Base-by-base conservation (phyloP, 176 grass and related monocot species). In the Lolium multiflorum region DNA sequence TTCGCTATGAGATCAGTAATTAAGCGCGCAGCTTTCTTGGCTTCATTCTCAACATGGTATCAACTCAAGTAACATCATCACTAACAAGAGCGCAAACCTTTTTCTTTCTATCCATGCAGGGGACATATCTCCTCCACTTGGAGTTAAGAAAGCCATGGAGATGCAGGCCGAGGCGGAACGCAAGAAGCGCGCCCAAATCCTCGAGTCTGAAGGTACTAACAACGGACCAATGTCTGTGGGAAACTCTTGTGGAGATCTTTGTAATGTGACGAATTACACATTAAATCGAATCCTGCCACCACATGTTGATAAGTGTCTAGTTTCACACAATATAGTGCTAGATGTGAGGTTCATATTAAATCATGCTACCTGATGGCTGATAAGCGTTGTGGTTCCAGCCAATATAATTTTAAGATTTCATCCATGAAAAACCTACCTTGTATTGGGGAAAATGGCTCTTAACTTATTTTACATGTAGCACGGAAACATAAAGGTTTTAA, bases 1-100 rank as follows among this genome's bases (percentile, higher is more conserved):
- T 98, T 58, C 97, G 97, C 56, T 98, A 98, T 88, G 97, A 98
- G 81, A 98, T 96, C 83, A 85, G 94, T 98, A n/a, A n/a, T n/a
- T n/a, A 94, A 89, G 93, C 41, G 7, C 41, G 7, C 26, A 51
- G 4, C 0, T 43, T 41, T 41, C 41, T 43, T 43, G 41, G 41
- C 15, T 68, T 39, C 31, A 15, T 35, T 67, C 15, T 18, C 14
- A 2, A 25, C 60, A 28, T 5, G 5, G 41, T 43, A 43, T 63
- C n/a, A 24, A 63, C 18, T 15, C 2, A 9, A 59, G 18, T 43
- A 6, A 59, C 20, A 21, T 59, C 56, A 59, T 17, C 18, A 43
- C 41, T 43, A 43, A 43, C 41, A 43, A 43, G 41, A 43, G 41
- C 41, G 41, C 41, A 43, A 43, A 16, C 14, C 13, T 51, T 12